Percentiles rank a stretch among this genome's conserved stretches.
phyloP scores from a whole-genome alignment of 2,329 filamentous ascomycete species.

The Verticillium isaacii region DNA sequence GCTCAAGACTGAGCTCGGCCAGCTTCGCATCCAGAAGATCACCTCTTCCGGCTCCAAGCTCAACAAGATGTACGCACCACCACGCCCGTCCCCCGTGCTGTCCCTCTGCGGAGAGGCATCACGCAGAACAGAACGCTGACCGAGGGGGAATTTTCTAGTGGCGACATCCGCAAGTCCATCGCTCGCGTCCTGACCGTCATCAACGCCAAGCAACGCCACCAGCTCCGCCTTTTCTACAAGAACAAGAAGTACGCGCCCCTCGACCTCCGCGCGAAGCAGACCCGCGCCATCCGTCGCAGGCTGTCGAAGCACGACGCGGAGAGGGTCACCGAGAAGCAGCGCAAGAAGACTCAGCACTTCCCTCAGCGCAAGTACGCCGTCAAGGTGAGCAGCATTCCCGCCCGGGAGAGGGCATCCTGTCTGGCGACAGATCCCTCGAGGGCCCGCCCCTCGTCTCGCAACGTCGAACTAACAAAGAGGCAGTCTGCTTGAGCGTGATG shows the following conservation, averaged over 20 bases:
- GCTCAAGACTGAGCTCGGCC: constrained; percentile 92
- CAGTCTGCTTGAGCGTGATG: neutral
- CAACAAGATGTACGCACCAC: constrained; percentile 81
- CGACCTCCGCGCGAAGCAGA: constrained; percentile 98
- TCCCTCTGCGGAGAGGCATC: neutral
- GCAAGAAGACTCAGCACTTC: constrained; percentile 95
- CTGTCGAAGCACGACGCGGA: constrained; percentile 88
- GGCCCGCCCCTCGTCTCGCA: neutral
- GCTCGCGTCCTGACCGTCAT: constrained; percentile 98
- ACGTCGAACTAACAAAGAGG: neutral
- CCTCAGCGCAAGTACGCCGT: constrained; percentile 98
- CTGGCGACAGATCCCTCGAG: no score
- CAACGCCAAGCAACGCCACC: constrained; percentile 98
- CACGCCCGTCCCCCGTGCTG: neutral
- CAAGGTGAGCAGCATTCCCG: constrained; percentile 61
- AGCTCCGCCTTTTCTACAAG: constrained; percentile 99
- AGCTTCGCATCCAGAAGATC: constrained; percentile 98
- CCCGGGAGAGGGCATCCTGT: no score
- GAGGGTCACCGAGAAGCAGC: constrained; percentile 84
- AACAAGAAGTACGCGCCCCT: constrained; percentile 99
- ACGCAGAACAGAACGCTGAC: neutral
- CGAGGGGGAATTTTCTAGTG: constrained; percentile 48
- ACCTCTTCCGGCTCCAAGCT: constrained; percentile 92
- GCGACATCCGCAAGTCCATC: constrained; percentile 99
- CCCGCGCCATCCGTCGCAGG: constrained; percentile 93